phyloP scores from a whole-genome alignment of 805 yeast species.

The Metschnikowia amazonensis region DNA sequence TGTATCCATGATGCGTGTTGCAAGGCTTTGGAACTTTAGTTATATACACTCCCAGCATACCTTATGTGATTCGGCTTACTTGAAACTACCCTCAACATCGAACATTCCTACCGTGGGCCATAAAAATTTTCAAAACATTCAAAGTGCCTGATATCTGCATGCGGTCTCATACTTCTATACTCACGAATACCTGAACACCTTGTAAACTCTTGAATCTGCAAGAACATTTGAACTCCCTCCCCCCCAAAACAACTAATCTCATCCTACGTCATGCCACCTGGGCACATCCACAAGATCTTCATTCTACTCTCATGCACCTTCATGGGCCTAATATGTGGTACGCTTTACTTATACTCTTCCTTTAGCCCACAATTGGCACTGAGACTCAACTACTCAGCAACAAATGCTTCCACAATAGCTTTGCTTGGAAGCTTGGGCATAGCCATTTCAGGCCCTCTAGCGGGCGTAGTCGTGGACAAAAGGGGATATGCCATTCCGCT shows the following conservation, averaged over 20 bases:
- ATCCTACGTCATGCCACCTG: not conserved
- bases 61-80: not conserved
- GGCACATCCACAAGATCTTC: conserved; percentile 18
- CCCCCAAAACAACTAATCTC: no score
- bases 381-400: conserved; percentile 53
- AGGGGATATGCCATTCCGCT: conserved; percentile 56
- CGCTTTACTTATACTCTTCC: conserved; percentile 70
- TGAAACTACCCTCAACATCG: not conserved
- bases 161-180: no score
- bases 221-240: no score
- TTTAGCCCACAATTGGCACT: conserved; percentile 74
- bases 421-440: conserved; percentile 66
- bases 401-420: conserved; percentile 62
- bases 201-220: no score
- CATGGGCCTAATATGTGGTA: conserved; percentile 63
- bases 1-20: not conserved
- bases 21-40: not conserved
- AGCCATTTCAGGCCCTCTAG: conserved; percentile 60
- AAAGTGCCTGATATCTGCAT: not conserved
- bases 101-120: not conserved
- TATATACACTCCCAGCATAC: conserved; percentile 2
- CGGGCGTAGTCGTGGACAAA: conserved; percentile 62
- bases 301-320: conserved; percentile 25
- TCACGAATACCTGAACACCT: no score
- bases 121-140: not conserved